phyloP scores from a whole-genome alignment of 495 filamentous ascomycete species.

The Ramalina intermedia region DNA sequence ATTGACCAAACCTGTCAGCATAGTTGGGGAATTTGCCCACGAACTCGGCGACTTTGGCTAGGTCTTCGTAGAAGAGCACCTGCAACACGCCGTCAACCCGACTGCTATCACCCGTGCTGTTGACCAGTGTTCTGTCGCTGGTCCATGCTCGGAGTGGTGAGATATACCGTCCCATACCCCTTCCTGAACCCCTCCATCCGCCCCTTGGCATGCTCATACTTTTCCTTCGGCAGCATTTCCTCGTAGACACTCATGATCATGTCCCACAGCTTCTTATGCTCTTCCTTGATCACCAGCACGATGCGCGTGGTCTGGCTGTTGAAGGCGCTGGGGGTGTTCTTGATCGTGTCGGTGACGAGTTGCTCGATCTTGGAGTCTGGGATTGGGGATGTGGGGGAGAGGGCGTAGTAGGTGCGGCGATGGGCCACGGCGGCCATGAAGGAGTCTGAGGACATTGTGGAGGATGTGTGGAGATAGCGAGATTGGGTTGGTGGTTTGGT shows the following conservation, averaged over 20 bases:
- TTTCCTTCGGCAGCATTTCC: constrained; percentile 25
- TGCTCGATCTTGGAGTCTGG: constrained; percentile 35
- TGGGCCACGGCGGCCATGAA: constrained; percentile 27
- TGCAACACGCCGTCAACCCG: constrained; percentile 5
- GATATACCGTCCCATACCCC: constrained; percentile 34
- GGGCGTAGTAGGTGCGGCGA: constrained; percentile 36
- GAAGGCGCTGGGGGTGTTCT: constrained; percentile 36
- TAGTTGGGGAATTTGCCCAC: constrained; percentile 31
- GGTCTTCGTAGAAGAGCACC: constrained; percentile 41
- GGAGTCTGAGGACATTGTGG: constrained; percentile 18
- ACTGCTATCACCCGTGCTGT: neutral
- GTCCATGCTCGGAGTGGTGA: neutral
- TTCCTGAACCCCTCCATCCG: constrained; percentile 30
- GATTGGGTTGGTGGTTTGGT: neutral
- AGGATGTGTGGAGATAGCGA: neutral
- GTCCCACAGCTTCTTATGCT: constrained; percentile 40
- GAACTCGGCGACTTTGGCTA: constrained; percentile 25
- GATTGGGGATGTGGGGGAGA: constrained; percentile 30
- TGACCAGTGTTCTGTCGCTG: neutral
- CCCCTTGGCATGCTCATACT: constrained; percentile 31
- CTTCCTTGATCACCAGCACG: constrained; percentile 30
- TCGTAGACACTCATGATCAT: constrained; percentile 27
- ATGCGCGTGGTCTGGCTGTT: constrained; percentile 40
- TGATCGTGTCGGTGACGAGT: constrained; percentile 32
- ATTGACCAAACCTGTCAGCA: constrained; percentile 31